phyloP scores from a whole-genome alignment of 441 rosid genomes.

The Theobroma grandiflorum region DNA sequence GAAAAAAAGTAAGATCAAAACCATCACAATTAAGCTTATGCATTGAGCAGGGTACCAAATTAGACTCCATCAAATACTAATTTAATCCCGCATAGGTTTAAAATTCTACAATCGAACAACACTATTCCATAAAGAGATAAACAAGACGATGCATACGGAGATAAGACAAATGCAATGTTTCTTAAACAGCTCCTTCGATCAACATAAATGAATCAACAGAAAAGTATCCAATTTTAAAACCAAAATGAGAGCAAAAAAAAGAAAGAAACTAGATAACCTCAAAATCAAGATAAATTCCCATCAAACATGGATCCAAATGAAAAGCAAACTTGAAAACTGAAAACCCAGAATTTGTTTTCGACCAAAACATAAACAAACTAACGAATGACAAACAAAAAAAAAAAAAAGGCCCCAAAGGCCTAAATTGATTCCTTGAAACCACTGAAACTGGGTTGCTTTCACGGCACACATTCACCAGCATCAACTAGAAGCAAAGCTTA shows the following conservation, averaged over 20 bases:
- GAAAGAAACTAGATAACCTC: conserved; percentile 29
- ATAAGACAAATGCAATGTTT: conserved; percentile 20
- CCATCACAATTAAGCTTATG: neutral
- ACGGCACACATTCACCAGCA: conserved; percentile 54
- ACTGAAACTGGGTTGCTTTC: conserved; percentile 40
- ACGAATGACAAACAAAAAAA: conserved; percentile 2
- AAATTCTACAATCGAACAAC: conserved; percentile 1
- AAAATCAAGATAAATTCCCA: conserved; percentile 20
- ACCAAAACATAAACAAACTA: conserved; percentile 3
- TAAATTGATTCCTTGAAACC: conserved; percentile 27
- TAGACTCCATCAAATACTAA: conserved; percentile 19
- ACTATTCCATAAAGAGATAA: neutral
- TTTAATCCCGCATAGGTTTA: neutral
- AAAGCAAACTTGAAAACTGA: neutral
- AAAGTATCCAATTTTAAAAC: conserved; percentile 5
- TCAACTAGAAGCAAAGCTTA: conserved; percentile 40
- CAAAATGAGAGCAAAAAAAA: conserved; percentile 14
- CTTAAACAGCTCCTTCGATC: conserved; percentile 19
- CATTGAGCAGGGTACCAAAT: neutral
- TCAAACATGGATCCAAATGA: neutral
- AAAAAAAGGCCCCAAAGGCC: neutral
- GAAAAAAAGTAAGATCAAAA: neutral
- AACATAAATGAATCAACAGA: conserved; percentile 21
- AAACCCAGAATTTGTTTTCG: conserved; percentile 20
- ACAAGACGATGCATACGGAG: conserved; percentile 2